Evolutionary conservation across 768 basidiomycete species (phyloP), one percentile per base, ranked within the genome.

Genomic region (Trichaptum fuscoviolaceum): DNA sequence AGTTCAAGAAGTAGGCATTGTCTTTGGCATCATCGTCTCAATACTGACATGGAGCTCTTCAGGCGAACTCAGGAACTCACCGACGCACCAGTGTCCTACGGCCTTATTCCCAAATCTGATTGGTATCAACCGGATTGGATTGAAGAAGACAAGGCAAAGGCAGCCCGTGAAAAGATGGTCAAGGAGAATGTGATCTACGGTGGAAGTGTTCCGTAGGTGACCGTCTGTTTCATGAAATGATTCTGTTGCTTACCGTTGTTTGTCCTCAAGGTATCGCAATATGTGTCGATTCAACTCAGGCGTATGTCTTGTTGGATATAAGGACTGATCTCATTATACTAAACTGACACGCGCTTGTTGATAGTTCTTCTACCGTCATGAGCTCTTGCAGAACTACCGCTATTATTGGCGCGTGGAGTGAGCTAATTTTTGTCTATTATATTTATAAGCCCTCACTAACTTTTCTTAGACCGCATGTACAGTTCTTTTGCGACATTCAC

Each of bases 271-370:
- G 23, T 96, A 97, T 73, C 87, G 95, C 57, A 95, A 96, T 71
- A 96, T 97, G 96, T 97, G 96, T 77, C 87, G 96, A 12, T 98
- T 89, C 78, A 94, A 96, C 77, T 95, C 92, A 61, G 94, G 93
- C 35, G 92, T 93, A 76, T 69, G 87, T 79, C 7, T 35, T 42
- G 25, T 7, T 65, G 65, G 20, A 17, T 0, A 35, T 35, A 25
- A 9, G 42, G 26, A 70, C 65, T 52, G 25, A 23, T 63, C 24
- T 2, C 27, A 24, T 17, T 58, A 9, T 20, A 18, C 17, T 58
- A 9, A 10, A 18, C 17, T 34, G n/a, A 23, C 57, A 24, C 5
- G 59, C 60, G 15, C 15, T n/a, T n/a, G n/a, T n/a, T n/a, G 35
- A 9, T 67, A 93, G 87, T 92, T 90, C 80, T 96, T 96, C 79